Percentiles rank a stretch among this genome's conserved stretches.
Evolutionary conservation across 805 yeast genomes (phyloP).

Genomic region (Kodamaea kaohsiungensis): DNA sequence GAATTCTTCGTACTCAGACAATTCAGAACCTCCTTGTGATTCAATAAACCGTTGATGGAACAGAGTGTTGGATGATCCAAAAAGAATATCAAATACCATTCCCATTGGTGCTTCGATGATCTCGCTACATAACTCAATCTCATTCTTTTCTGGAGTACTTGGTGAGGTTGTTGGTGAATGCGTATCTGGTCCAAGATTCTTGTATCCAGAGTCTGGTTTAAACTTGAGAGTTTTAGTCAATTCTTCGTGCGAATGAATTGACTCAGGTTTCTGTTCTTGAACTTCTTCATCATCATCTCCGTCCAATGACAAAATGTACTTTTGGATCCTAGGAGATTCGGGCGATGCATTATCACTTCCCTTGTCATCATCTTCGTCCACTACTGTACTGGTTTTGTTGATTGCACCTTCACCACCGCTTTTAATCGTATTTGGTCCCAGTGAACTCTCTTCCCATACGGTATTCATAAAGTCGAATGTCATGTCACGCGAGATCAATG

Average conservation of each 20-base stretch:
- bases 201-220: slow-evolving; percentile 19
- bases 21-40: slow-evolving; percentile 64
- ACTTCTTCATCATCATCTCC: slow-evolving; percentile 23
- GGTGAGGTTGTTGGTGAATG: slow-evolving; percentile 48
- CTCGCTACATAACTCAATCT: slow-evolving; percentile 57
- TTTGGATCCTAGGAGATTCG: slow-evolving; percentile 14
- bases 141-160: slow-evolving; percentile 44
- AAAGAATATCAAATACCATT: slow-evolving; percentile 54
- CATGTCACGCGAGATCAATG: slow-evolving; percentile 61
- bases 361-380: not conserved
- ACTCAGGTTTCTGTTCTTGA: slow-evolving; percentile 24
- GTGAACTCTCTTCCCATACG: slow-evolving; percentile 51
- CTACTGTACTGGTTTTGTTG: not conserved
- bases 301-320: slow-evolving; percentile 20
- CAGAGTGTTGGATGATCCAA: slow-evolving; percentile 57
- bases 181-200: slow-evolving; percentile 39
- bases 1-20: slow-evolving; percentile 44
- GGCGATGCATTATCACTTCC: slow-evolving; percentile 28
- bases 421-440: not conserved
- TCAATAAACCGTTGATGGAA: slow-evolving; percentile 43
- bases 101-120: slow-evolving; percentile 65
- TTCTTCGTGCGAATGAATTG: slow-evolving; percentile 6
- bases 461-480: slow-evolving; percentile 52
- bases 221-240: slow-evolving; percentile 16
- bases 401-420: not conserved